Conservation (phyloP, 2,329 filamentous ascomycete genomes). For the Aureobasidium sp. region DNA sequence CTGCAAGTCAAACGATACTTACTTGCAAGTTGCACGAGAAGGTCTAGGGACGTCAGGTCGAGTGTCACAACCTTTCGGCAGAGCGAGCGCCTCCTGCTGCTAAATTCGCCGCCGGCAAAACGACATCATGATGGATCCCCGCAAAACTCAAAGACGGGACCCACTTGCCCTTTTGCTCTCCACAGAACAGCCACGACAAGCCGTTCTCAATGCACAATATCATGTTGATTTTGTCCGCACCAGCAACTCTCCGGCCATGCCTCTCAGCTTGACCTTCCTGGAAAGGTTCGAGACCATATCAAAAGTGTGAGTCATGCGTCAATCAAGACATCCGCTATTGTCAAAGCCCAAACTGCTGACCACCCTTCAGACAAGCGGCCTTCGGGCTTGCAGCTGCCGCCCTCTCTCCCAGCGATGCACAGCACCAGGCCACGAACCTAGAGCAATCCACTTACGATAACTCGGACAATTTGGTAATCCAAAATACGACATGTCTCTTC, state of each 20-base stretch:
- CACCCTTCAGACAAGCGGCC: slow-evolving; percentile 8
- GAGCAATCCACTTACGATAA: slow-evolving; percentile 2
- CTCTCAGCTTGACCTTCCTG: slow-evolving; percentile 5
- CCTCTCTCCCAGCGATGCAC: neutral
- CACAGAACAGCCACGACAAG: neutral
- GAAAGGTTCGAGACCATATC: slow-evolving; percentile 12
- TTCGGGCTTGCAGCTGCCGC: neutral
- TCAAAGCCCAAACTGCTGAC: neutral
- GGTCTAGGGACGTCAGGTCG: neutral
- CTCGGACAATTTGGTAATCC: neutral
- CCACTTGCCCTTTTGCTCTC: neutral
- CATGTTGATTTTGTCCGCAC: neutral
- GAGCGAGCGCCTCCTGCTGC: neutral
- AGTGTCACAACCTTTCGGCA: neutral
- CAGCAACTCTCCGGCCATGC: neutral
- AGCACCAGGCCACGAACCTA: neutral
- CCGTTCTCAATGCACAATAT: neutral
- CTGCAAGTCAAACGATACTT: neutral
- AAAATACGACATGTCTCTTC: neutral
- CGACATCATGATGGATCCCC: slow-evolving; percentile 9
- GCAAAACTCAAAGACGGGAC: neutral
- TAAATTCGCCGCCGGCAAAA: neutral
- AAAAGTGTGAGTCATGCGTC: neutral
- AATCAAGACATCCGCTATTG: neutral
- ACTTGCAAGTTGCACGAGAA: neutral